Base-by-base conservation (phyloP, 163 green algal genomes). In the Scenedesmus sp. region DNA sequence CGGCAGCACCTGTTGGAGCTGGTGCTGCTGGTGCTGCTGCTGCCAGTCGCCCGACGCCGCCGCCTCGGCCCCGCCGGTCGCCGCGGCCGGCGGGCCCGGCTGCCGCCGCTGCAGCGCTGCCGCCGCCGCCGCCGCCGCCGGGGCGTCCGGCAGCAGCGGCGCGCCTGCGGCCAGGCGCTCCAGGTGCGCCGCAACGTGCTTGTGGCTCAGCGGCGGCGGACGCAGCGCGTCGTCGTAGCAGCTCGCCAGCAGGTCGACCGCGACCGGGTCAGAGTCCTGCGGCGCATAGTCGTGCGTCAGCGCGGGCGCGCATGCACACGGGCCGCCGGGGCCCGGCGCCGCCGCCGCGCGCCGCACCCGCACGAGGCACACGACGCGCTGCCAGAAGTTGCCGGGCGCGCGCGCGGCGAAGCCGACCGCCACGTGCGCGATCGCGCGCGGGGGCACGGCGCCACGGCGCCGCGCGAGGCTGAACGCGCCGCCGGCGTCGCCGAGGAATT, bases 301-400 rank as follows among this genome's bases (percentile, higher is more conserved):
- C 10, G 20, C 26, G 53, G 7, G 14, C 53, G n/a, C 14, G 56
- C 56, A 66, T 48, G 58, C 58, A 26, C 33, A 66, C 15, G n/a
- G n/a, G n/a, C n/a, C n/a, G n/a, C n/a, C n/a, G n/a, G n/a, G n/a
- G n/a, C n/a, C n/a, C n/a, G 1, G 10, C 6, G 62, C 62, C 22
- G 62, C 20, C 15, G 20, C 62, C 22, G 24, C 50, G 62, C 0
- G 7, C 22, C 63, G n/a, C 36, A 87, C 83, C 80, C 90, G 88
- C 51, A 95, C 63, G 17, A 94, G 69, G 63, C 86, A 87, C 1
- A 77, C 58, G 17, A 94, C 57, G 6, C 88, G 82, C 29, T 87
- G 86, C 86, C 87, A 94, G 76, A 88, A 92, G 83, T 94, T 94
- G 34, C 83, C 79, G 20, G 89, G 51, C 28, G 80, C 58, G 6